Conservation (phyloP, 345 rosid genomes). For the Theobroma cacao region DNA sequence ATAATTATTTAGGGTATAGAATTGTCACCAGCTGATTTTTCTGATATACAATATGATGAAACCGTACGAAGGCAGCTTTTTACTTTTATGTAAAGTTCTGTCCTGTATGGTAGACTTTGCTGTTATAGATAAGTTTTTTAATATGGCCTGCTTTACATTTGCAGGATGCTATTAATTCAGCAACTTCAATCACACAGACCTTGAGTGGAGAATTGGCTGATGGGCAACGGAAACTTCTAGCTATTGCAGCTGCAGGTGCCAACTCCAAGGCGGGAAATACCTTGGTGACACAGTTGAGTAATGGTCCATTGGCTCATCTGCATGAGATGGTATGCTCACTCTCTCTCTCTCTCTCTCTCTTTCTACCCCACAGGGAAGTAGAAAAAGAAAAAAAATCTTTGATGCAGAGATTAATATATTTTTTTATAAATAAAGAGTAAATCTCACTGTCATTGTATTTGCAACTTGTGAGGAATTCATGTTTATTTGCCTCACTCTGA, state of each 20-base stretch:
- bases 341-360: background rate
- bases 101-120: background rate
- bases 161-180: constrained; percentile 69
- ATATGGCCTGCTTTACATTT: constrained; percentile 10
- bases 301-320: constrained; percentile 54
- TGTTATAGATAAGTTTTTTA: background rate
- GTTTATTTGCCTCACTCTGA: background rate
- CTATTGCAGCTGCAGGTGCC: constrained; percentile 59
- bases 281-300: constrained; percentile 46
- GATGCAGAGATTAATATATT: background rate
- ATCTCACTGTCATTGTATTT: background rate
- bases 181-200: constrained; percentile 53
- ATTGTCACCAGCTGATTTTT: background rate
- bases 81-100: background rate
- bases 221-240: constrained; percentile 59
- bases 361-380: background rate
- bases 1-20: background rate
- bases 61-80: background rate
- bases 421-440: background rate
- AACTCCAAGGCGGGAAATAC: constrained; percentile 44
- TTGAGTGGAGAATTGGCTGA: constrained; percentile 67
- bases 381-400: background rate
- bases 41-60: background rate
- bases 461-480: background rate
- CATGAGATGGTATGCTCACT: constrained; percentile 46